These are phyloP conservation scores for Craterostigma plantagineum DNA, from an alignment of 257 asterid species.

Conservation along the genomic window DNA sequence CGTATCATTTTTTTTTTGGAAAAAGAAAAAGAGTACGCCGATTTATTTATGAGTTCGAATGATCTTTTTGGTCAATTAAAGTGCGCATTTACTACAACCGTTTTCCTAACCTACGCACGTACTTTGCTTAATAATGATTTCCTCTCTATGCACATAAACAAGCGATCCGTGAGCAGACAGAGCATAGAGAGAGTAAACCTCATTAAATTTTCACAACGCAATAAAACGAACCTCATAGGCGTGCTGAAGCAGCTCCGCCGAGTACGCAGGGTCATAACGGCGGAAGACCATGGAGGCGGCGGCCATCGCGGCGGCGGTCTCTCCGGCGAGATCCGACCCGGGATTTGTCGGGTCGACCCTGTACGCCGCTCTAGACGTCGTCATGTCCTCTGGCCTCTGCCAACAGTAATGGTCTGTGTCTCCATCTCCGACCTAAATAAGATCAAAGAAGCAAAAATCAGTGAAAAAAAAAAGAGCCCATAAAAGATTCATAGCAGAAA, in stretches of 20 bases:
- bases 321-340: slow-evolving; percentile 94
- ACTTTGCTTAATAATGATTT: too few species aligned
- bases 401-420: slow-evolving; percentile 87
- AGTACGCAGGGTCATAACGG: slow-evolving; percentile 41
- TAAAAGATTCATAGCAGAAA: neutral
- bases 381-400: slow-evolving; percentile 97
- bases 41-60: too few species aligned
- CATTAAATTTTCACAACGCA: too few species aligned
- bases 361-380: slow-evolving; percentile 74
- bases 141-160: too few species aligned
- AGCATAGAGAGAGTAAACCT: too few species aligned
- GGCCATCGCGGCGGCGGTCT: slow-evolving; percentile 95
- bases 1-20: too few species aligned
- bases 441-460: too few species aligned
- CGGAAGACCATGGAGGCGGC: slow-evolving; percentile 85
- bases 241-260: slow-evolving; percentile 63
- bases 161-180: too few species aligned
- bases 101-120: slow-evolving; percentile 20
- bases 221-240: slow-evolving; percentile 40
- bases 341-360: slow-evolving; percentile 58
- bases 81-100: slow-evolving; percentile 27
- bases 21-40: too few species aligned
- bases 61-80: too few species aligned
- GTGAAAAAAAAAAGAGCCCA: neutral
- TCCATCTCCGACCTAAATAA: slow-evolving; percentile 74